These are phyloP conservation scores for Candida maesae DNA, from an alignment of 805 yeast species.

Conservation along the genomic window DNA sequence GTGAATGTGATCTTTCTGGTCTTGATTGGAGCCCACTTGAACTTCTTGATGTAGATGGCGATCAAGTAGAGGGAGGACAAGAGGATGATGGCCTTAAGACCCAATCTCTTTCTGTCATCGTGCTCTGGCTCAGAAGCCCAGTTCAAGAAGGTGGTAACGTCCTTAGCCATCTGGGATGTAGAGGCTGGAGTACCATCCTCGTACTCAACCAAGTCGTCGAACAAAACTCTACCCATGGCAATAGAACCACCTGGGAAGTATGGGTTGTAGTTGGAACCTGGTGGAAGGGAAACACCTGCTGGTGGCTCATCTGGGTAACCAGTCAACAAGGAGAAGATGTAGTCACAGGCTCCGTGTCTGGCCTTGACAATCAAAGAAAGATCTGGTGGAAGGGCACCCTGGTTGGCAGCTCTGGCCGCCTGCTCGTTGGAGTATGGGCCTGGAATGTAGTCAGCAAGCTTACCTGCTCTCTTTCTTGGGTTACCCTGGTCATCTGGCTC, in stretches of 20 bases:
- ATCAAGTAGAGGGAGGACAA: slow-evolving; percentile 74
- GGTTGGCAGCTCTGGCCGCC: slow-evolving; percentile 99
- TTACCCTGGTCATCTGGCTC: slow-evolving; percentile 98
- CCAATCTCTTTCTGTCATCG: slow-evolving; percentile 95
- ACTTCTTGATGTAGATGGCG: slow-evolving; percentile 90
- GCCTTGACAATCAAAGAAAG: slow-evolving; percentile 96
- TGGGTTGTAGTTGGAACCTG: slow-evolving; percentile 97
- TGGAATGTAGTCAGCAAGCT: slow-evolving; percentile 91
- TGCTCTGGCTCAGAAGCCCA: slow-evolving; percentile 99
- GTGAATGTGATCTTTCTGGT: slow-evolving; percentile 89
- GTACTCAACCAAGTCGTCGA: slow-evolving; percentile 95
- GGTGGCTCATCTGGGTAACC: slow-evolving; percentile 99
- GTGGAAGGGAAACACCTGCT: slow-evolving; percentile 91
- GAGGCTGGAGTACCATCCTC: slow-evolving; percentile 99
- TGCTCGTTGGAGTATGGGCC: slow-evolving; percentile 97
- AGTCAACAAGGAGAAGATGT: slow-evolving; percentile 89
- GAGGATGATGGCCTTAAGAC: slow-evolving; percentile 86
- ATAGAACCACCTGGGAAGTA: slow-evolving; percentile 99
- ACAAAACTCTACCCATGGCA: slow-evolving; percentile 98
- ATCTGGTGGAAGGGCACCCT: slow-evolving; percentile 99
- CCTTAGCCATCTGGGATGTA: slow-evolving; percentile 99
- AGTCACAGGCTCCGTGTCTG: slow-evolving; percentile 97
- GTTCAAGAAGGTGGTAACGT: slow-evolving; percentile 90
- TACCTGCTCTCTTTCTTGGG: slow-evolving; percentile 97
- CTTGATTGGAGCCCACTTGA: slow-evolving; percentile 97